phyloP scores from a whole-genome alignment of 2,329 filamentous ascomycete species.

The Tolypocladium ovalisporum region DNA sequence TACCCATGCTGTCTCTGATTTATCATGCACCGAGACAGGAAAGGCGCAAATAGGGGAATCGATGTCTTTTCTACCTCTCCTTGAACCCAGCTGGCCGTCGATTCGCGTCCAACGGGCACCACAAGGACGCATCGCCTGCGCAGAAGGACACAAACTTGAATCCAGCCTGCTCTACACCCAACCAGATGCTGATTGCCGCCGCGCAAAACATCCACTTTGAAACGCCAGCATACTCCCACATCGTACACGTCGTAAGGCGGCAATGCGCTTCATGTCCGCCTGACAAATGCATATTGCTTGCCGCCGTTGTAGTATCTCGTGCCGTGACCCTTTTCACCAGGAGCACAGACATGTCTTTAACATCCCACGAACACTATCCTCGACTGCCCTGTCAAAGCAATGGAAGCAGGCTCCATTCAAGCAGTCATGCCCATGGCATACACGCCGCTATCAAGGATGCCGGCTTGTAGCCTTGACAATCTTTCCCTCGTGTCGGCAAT shows the following conservation, averaged over 20 bases:
- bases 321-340: background rate
- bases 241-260: background rate
- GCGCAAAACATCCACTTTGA: background rate
- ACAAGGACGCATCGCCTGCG: background rate
- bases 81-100: background rate
- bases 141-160: background rate
- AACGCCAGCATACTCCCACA: constrained; percentile 1
- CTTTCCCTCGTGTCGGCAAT: constrained; percentile 32
- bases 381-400: background rate
- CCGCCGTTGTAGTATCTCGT: background rate
- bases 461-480: constrained; percentile 28
- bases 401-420: constrained; percentile 6
- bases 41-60: background rate
- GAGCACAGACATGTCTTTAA: background rate
- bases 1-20: background rate
- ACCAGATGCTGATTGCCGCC: background rate
- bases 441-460: constrained; percentile 25
- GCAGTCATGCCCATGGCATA: constrained; percentile 21
- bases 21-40: background rate
- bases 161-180: background rate
- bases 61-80: background rate
- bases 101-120: background rate
- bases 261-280: background rate
- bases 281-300: background rate
- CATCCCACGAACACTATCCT: background rate